Conservation (phyloP, 192 early-diverging fungal species). For the Phlyctochytrium arcticum region DNA sequence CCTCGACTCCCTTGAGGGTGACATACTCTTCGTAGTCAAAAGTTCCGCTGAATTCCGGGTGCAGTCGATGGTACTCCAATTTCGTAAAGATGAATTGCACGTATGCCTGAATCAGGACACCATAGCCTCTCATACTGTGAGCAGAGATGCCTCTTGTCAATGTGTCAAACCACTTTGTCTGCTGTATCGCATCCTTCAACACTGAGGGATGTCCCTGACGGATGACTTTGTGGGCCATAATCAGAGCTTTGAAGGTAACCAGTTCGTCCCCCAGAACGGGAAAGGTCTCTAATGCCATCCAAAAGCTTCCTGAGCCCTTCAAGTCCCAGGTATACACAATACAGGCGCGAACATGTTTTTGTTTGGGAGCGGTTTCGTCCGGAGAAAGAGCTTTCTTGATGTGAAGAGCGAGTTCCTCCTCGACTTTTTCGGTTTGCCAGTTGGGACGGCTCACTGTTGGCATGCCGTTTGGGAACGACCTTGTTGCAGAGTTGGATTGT, state of each 20-base stretch:
- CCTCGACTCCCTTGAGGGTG: conserved; percentile 86
- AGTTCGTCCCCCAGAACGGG: conserved; percentile 91
- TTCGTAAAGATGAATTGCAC: conserved; percentile 85
- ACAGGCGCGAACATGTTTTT: conserved; percentile 88
- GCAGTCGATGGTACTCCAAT: conserved; percentile 84
- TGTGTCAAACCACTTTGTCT: conserved; percentile 82
- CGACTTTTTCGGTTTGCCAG: conserved; percentile 37
- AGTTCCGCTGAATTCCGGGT: conserved; percentile 88
- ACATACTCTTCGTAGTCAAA: conserved; percentile 99
- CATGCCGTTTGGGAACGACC: conserved; percentile 8
- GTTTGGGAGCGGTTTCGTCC: conserved; percentile 94
- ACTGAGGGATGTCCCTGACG: conserved; percentile 81
- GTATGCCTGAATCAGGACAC: conserved; percentile 82
- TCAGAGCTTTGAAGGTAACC: conserved; percentile 93
- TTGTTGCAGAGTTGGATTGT: background rate
- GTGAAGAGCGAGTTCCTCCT: conserved; percentile 77
- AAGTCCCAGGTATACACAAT: conserved; percentile 96
- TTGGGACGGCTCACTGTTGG: conserved; percentile 5
- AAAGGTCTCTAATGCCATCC: conserved; percentile 78
- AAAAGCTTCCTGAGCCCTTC: conserved; percentile 79
- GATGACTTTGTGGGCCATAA: conserved; percentile 93
- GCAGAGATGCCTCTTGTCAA: conserved; percentile 33
- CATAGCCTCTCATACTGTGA: conserved; percentile 50
- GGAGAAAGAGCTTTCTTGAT: conserved; percentile 86
- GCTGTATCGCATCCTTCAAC: conserved; percentile 76